Conservation (phyloP, 495 filamentous ascomycete genomes). For the Articulospora tetracladia region DNA sequence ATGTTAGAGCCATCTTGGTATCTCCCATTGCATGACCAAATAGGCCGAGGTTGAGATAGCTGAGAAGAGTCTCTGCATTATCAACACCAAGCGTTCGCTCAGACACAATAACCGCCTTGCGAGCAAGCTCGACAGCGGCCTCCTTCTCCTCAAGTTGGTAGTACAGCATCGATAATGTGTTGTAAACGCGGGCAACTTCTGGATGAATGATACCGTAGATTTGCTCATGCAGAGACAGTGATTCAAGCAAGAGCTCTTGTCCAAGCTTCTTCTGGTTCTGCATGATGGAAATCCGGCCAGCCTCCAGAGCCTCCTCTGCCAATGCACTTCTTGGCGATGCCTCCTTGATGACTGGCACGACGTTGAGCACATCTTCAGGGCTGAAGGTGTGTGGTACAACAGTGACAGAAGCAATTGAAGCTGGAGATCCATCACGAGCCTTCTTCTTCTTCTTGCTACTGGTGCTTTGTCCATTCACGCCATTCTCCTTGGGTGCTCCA, state of each 20-base stretch:
- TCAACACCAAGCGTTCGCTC: conserved; percentile 95
- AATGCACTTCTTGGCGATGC: conserved; percentile 82
- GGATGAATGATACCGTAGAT: conserved; percentile 98
- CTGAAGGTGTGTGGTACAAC: conserved; percentile 59
- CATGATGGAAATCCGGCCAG: conserved; percentile 88
- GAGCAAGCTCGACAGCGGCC: conserved; percentile 88
- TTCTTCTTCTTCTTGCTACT: conserved; percentile 73
- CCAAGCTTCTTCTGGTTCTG: conserved; percentile 94
- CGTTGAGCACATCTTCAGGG: conserved; percentile 83
- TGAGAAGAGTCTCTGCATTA: conserved; percentile 85
- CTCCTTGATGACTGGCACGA: conserved; percentile 92
- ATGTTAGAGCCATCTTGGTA: conserved; percentile 75
- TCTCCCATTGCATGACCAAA: conserved; percentile 91
- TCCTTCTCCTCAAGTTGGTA: conserved; percentile 95
- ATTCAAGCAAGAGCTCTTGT: conserved; percentile 92
- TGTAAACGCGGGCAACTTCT: conserved; percentile 93
- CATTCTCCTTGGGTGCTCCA: conserved; percentile 22
- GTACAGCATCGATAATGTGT: conserved; percentile 90
- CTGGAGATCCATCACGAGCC: conserved; percentile 46
- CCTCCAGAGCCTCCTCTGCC: conserved; percentile 94
- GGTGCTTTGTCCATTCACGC: conserved; percentile 37
- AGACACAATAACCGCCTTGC: conserved; percentile 93
- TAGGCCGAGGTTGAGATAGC: conserved; percentile 93
- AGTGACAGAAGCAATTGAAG: conserved; percentile 32
- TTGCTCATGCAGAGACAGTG: conserved; percentile 93